Conservation (phyloP, 2,329 filamentous ascomycete species). For the Thelonectria rubi region DNA sequence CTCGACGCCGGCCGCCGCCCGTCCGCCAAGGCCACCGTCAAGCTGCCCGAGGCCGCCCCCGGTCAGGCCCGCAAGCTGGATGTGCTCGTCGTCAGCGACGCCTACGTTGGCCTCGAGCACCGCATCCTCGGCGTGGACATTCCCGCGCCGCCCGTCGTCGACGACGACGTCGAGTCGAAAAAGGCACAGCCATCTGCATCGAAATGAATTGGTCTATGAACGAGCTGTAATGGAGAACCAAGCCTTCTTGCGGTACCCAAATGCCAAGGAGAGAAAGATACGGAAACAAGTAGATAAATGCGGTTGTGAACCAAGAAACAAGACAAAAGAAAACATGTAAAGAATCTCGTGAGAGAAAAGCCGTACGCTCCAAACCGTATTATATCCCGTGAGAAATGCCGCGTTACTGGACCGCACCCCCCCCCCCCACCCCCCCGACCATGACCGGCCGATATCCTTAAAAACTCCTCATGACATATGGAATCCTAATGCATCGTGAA, state of each 20-base stretch:
- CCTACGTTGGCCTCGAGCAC: conserved; percentile 79
- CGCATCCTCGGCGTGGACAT: conserved; percentile 59
- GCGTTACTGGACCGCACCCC: conserved; percentile 29
- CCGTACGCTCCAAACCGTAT: conserved; percentile 24
- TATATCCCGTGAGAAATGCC: conserved; percentile 37
- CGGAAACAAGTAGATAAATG: conserved; percentile 16
- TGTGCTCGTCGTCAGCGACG: conserved; percentile 84
- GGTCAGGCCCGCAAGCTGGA: conserved; percentile 70
- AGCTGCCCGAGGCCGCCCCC: conserved; percentile 61
- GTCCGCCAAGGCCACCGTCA: conserved; percentile 65
- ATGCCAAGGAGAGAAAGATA: conserved; percentile 23
- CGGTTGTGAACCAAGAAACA: conserved; percentile 3
- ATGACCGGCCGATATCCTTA: conserved; percentile 26
- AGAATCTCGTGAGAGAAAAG: conserved; percentile 33
- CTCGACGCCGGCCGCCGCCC: conserved; percentile 57
- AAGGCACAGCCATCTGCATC: conserved; percentile 41
- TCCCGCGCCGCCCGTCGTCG: conserved; percentile 59
- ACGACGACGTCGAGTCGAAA: conserved; percentile 57
- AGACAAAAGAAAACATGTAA: conserved; percentile 8
- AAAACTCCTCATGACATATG: conserved; percentile 34
- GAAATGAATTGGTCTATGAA: conserved; percentile 34
- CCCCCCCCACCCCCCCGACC: conserved; percentile 32
- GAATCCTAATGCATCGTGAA: conserved; percentile 28
- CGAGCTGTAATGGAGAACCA: conserved; percentile 13
- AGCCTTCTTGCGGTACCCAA: conserved; percentile 14